Evolutionary conservation across 805 yeast genomes (phyloP).

Genomic region (Cyberlindnera euphorbiae): DNA sequence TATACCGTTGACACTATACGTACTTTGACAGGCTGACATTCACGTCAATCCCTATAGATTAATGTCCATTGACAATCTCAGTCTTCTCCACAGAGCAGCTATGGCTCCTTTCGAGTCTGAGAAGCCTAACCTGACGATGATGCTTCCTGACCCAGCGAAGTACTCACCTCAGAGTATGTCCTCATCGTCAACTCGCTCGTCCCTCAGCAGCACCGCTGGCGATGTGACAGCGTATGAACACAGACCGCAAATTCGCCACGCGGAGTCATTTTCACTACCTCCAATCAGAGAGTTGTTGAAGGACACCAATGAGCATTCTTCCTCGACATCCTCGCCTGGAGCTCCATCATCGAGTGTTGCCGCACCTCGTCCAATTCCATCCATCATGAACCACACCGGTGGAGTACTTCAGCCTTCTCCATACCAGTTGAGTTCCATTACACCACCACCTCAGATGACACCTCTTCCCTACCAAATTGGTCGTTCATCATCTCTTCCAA

Average conservation of each 20-base stretch:
- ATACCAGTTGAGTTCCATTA: constrained; percentile 3
- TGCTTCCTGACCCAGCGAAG: constrained; percentile 21
- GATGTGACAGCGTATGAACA: no score
- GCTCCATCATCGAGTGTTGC: not conserved
- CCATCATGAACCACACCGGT: no score
- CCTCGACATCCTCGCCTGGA: no score
- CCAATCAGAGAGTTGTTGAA: constrained; percentile 18
- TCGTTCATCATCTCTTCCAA: constrained; percentile 10
- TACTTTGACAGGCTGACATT: no score
- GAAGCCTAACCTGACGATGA: constrained; percentile 16
- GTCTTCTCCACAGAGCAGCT: constrained; percentile 12
- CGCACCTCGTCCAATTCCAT: constrained; percentile 1
- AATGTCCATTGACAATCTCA: constrained; percentile 13
- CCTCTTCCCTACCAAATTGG: constrained; percentile 1
- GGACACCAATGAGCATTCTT: constrained; percentile 5
- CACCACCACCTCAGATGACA: constrained; percentile 5
- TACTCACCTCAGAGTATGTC: constrained; percentile 8
- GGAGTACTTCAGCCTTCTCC: no score
- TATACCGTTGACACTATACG: no score
- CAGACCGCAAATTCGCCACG: constrained; percentile 8
- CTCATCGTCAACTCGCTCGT: no score
- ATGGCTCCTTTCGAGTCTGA: constrained; percentile 5
- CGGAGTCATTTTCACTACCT: constrained; percentile 16
- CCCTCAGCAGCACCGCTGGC: no score
- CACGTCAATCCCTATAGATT: no score